These are phyloP conservation scores for Verruconis gallopava DNA, from an alignment of 2,329 filamentous ascomycete species.

Conservation along the genomic window DNA sequence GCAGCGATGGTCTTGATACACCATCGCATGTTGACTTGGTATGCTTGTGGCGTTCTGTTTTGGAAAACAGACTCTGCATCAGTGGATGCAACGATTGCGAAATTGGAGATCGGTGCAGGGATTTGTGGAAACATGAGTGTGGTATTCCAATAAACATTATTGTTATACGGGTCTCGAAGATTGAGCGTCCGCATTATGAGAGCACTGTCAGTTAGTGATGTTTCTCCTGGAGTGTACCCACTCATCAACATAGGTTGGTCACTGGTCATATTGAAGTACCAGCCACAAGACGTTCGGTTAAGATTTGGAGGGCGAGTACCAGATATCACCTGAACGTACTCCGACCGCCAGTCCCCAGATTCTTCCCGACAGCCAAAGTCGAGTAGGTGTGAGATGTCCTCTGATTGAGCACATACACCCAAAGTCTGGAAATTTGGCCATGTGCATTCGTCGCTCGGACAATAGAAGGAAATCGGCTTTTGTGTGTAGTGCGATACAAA, in stretches of 20 bases:
- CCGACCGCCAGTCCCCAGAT: neutral
- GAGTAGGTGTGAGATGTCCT: constrained; percentile 6
- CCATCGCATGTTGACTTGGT: constrained; percentile 12
- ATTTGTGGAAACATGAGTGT: constrained; percentile 1
- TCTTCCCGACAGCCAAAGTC: neutral
- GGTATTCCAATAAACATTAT: neutral
- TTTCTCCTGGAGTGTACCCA: constrained; percentile 5
- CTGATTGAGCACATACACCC: constrained; percentile 9
- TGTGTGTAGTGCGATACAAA: constrained; percentile 9
- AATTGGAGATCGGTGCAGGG: constrained; percentile 6
- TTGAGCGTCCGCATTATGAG: constrained; percentile 1
- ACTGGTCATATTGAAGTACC: constrained; percentile 8
- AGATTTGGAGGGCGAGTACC: neutral
- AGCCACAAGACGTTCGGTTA: constrained; percentile 14
- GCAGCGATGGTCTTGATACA: constrained; percentile 20
- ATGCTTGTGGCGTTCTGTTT: constrained; percentile 1
- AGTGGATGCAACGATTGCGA: neutral
- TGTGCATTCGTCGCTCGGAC: constrained; percentile 10
- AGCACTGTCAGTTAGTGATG: constrained; percentile 1
- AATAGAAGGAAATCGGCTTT: neutral
- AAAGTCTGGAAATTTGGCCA: constrained; percentile 11
- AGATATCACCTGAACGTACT: neutral
- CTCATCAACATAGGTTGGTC: constrained; percentile 9
- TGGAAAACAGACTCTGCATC: constrained; percentile 2
- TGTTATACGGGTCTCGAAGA: neutral